These are phyloP conservation scores for Diaporthe capsici DNA, from an alignment of 2,329 filamentous ascomycete species.

Conservation along the genomic window DNA sequence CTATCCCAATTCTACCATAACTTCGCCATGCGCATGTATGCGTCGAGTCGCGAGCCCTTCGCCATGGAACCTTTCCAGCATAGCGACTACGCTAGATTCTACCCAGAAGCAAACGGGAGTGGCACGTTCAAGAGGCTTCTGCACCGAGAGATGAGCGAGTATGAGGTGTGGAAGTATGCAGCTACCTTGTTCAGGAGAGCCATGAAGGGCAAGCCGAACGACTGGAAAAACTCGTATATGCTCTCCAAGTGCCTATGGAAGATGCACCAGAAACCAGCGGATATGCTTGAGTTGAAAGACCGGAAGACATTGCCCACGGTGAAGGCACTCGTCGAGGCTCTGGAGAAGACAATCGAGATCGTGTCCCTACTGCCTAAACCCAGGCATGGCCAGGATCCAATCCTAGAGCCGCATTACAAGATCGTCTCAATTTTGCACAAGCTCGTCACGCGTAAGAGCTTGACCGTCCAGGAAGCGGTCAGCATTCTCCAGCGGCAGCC, in stretches of 20 bases:
- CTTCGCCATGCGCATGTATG: conserved; percentile 73
- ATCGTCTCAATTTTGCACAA: conserved; percentile 87
- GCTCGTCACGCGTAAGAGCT: conserved; percentile 72
- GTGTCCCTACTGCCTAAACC: conserved; percentile 68
- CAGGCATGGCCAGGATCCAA: conserved; percentile 76
- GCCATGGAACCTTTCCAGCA: conserved; percentile 74
- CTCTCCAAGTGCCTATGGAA: conserved; percentile 75
- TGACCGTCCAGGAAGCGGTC: conserved; percentile 63
- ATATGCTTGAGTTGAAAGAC: conserved; percentile 61
- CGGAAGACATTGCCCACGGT: conserved; percentile 54
- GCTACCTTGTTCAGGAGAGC: conserved; percentile 70
- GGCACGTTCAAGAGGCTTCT: conserved; percentile 67
- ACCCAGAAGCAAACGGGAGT: conserved; percentile 64
- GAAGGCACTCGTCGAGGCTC: conserved; percentile 60
- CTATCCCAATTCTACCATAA: conserved; percentile 72
- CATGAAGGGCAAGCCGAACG: conserved; percentile 65
- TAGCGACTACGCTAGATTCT: conserved; percentile 69
- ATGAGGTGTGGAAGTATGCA: conserved; percentile 74
- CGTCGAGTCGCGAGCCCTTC: conserved; percentile 73
- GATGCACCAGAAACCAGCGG: conserved; percentile 67
- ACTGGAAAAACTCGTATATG: conserved; percentile 75
- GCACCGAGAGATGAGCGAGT: conserved; percentile 70
- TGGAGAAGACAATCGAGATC: conserved; percentile 66
- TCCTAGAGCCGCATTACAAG: conserved; percentile 94
- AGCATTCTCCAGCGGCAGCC: conserved; percentile 70